Percentiles rank a stretch among this genome's conserved stretches.
Evolutionary conservation across 768 basidiomycete genomes (phyloP).

Genomic region (Pleurotus platypus): DNA sequence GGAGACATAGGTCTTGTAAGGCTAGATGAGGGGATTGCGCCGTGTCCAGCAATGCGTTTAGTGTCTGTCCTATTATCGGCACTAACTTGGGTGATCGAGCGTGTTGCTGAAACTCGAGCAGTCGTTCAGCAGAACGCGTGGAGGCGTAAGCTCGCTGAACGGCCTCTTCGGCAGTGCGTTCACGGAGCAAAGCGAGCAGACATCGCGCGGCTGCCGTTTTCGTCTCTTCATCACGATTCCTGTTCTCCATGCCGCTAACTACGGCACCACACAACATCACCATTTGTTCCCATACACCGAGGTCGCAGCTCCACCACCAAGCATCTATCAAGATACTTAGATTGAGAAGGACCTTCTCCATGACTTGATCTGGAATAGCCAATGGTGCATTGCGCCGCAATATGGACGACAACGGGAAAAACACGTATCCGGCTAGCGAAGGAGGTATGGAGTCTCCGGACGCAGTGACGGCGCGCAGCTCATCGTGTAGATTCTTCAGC

Average conservation of each 20-base stretch:
- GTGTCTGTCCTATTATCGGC: conserved; percentile 79
- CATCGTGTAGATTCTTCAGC: conserved; percentile 49
- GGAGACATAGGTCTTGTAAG: conserved; percentile 65
- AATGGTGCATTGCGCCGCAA: conserved; percentile 70
- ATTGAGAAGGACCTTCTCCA: conserved; percentile 67
- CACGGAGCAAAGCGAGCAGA: conserved; percentile 58
- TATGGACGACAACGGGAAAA: conserved; percentile 84
- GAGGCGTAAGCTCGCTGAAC: conserved; percentile 18
- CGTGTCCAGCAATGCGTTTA: conserved; percentile 66
- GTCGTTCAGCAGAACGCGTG: conserved; percentile 22
- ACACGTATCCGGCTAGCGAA: conserved; percentile 75
- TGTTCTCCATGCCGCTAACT: conserved; percentile 60
- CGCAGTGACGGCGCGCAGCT: conserved; percentile 40
- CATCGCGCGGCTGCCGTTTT: conserved; percentile 71
- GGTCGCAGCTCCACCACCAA: conserved; percentile 87
- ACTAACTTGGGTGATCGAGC: conserved; percentile 50
- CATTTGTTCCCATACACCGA: conserved; percentile 77
- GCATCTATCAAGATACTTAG: conserved; percentile 56
- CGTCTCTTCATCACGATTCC: conserved; percentile 81
- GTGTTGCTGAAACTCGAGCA: conserved; percentile 36
- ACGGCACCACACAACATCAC: conserved; percentile 73
- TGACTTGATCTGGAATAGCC: conserved; percentile 72
- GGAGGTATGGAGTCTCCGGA: conserved; percentile 39
- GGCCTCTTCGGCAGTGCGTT: conserved; percentile 40
- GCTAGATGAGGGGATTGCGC: conserved; percentile 52